Conservation (phyloP, 306 rosid species). For the Cercis canadensis region DNA sequence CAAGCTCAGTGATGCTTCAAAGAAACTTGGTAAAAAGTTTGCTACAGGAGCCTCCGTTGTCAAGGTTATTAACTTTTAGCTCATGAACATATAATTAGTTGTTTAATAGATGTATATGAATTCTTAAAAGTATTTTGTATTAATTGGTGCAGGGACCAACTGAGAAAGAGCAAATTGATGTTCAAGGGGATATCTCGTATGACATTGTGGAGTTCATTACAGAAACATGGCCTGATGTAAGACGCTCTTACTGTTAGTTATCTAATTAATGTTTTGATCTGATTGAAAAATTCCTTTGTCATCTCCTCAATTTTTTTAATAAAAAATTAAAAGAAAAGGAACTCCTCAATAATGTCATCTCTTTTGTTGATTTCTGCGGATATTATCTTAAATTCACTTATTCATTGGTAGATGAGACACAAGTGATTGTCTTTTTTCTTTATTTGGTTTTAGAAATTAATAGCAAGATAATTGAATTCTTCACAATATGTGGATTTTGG, state of each 20-base stretch:
- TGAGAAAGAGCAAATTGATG: constrained; percentile 98
- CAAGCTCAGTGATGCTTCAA: constrained; percentile 97
- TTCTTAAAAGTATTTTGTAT: constrained; percentile 38
- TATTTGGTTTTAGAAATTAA: no score
- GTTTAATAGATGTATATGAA: constrained; percentile 27
- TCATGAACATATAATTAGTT: constrained; percentile 11
- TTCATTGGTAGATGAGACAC: background rate
- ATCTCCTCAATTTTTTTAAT: no score
- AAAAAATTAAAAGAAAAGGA: no score
- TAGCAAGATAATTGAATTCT: no score
- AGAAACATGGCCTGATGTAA: constrained; percentile 93
- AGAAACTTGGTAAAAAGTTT: constrained; percentile 98
- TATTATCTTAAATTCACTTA: background rate
- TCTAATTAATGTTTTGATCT: constrained; percentile 18
- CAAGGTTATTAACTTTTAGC: constrained; percentile 59
- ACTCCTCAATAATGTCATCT: background rate
- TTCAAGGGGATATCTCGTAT: constrained; percentile 95
- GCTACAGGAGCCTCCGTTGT: constrained; percentile 99
- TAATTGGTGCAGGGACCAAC: constrained; percentile 86
- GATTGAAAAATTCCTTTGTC: background rate
- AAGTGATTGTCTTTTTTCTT: background rate
- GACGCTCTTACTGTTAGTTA: constrained; percentile 35
- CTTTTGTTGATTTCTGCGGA: background rate
- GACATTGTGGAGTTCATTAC: constrained; percentile 96
- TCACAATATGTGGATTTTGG: no score